Evolutionary conservation across 108 stramenopile species (phyloP), one percentile per base, ranked within the genome.

Genomic region (Stephanodiscus triporus): DNA sequence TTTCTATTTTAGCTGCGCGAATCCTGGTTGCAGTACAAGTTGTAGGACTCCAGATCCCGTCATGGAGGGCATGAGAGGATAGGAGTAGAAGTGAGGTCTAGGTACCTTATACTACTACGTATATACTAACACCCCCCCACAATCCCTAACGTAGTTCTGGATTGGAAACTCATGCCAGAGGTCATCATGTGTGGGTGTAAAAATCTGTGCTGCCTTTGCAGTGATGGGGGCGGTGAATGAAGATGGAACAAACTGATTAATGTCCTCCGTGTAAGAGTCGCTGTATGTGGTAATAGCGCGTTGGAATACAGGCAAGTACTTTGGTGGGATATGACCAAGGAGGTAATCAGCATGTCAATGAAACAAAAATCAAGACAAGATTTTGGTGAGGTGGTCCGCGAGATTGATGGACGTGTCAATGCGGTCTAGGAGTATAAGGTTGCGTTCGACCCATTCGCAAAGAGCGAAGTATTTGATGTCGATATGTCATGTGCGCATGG

Each of bases 401-500:
- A 22, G 23, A 22, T 54, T 54, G 1, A 54, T 27, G 0, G 53
- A 26, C 1, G 24, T 54, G 23, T 54, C 53, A 2, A 54, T 27
- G 0, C 53, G 23, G 1, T 54, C 53, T 0, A 54, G 53, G 11
- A 26, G 7, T 9, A 54, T 24, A 0, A 54, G 53, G 23, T 54
- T 23, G 4, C 53, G 53, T 4, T 54, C 53, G 2, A 54, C 20
- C 53, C 53, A 54, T 2, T 54, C 53, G 4, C 53, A 54, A 9
- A 54, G 11, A 0, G 26, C 58, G 9, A 29, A 49, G 27, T 42
- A 67, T 54, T 63, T 36, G 30, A 55, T 81, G 63, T 75, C 69
- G 29, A 76, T 63, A 55, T 76, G 80, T 17, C 50, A 50, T 7
- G 60, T 80, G 0, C 72, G 47, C 0, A 19, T 3, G 7, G 68